These are phyloP conservation scores for Smithsoniella earleae DNA, from an alignment of 163 green algal species.

Conservation along the genomic window DNA sequence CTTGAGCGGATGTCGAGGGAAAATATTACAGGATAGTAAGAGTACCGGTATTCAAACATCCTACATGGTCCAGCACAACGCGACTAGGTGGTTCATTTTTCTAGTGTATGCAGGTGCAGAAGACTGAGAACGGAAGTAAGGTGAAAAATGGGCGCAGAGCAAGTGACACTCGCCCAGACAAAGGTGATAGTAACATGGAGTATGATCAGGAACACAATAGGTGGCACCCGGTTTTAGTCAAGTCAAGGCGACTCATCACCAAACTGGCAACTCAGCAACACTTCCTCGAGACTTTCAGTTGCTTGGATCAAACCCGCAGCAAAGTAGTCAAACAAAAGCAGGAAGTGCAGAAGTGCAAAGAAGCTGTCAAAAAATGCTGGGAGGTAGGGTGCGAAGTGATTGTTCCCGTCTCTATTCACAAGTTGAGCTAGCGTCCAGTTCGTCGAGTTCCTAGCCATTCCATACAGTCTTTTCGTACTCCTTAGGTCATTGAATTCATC, in stretches of 20 bases:
- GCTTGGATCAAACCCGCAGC: neutral
- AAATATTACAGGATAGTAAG: too few species aligned
- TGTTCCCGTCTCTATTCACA: too few species aligned
- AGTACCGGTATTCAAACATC: too few species aligned
- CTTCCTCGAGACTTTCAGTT: neutral
- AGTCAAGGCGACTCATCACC: neutral
- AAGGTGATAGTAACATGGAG: neutral
- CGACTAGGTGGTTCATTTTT: too few species aligned
- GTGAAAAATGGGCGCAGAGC: too few species aligned
- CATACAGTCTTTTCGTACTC: neutral
- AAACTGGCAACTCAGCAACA: constrained; percentile 15
- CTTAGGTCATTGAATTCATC: too few species aligned
- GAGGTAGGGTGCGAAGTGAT: too few species aligned
- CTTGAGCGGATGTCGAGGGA: too few species aligned
- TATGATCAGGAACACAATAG: neutral
- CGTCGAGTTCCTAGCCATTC: neutral
- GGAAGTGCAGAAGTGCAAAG: neutral
- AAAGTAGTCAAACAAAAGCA: constrained; percentile 15
- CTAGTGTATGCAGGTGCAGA: neutral
- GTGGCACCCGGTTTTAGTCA: neutral
- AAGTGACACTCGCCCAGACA: neutral
- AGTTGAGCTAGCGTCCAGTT: too few species aligned
- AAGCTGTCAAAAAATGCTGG: neutral
- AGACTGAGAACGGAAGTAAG: neutral
- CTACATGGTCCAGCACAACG: too few species aligned